Evolutionary conservation across 352 stramenopile species (phyloP).

Genomic region (Nothophytophthora sp.): DNA sequence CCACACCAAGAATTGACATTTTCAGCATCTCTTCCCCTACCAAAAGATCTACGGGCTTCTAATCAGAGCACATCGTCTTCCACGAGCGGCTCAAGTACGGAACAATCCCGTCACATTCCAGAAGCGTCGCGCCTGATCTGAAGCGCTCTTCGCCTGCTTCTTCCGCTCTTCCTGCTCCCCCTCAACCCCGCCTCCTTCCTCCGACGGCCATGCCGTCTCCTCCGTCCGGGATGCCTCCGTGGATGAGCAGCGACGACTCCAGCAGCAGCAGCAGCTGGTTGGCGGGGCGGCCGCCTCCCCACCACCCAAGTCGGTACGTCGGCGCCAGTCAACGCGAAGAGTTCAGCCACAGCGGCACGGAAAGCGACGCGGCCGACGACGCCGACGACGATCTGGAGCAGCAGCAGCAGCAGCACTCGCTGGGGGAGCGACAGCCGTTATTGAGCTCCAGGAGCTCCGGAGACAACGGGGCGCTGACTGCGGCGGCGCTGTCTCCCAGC

Average conservation of each 20-base stretch:
- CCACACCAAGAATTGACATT: too few relatives aligned
- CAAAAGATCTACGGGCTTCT: too few relatives aligned
- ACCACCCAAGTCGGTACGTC: conserved; percentile 4
- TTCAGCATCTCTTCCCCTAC: too few relatives aligned
- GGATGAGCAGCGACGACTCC: conserved; percentile 10
- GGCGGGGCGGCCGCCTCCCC: conserved; percentile 1
- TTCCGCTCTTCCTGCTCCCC: too few relatives aligned
- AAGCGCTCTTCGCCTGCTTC: too few relatives aligned
- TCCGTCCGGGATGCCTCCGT: conserved; percentile 4
- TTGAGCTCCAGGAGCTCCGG: conserved; percentile 17
- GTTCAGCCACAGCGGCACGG: conserved; percentile 22
- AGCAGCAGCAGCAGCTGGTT: conserved; percentile 7
- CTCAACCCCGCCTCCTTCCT: too few relatives aligned
- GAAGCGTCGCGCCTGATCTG: too few relatives aligned
- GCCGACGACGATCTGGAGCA: conserved; percentile 14
- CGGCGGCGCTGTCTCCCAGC: conserved; percentile 50
- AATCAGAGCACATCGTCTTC: too few relatives aligned
- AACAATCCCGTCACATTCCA: too few relatives aligned
- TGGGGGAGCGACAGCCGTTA: conserved; percentile 49
- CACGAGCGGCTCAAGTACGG: too few relatives aligned
- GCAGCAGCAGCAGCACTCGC: conserved; percentile 1
- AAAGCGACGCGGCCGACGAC: conserved; percentile 7
- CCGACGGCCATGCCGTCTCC: conserved; percentile 5
- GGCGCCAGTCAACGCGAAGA: conserved; percentile 8
- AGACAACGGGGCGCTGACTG: conserved; percentile 31